Evolutionary conservation across 2,329 filamentous ascomycete species (phyloP), one percentile per base, ranked within the genome.

Genomic region (Cadophora sp.): DNA sequence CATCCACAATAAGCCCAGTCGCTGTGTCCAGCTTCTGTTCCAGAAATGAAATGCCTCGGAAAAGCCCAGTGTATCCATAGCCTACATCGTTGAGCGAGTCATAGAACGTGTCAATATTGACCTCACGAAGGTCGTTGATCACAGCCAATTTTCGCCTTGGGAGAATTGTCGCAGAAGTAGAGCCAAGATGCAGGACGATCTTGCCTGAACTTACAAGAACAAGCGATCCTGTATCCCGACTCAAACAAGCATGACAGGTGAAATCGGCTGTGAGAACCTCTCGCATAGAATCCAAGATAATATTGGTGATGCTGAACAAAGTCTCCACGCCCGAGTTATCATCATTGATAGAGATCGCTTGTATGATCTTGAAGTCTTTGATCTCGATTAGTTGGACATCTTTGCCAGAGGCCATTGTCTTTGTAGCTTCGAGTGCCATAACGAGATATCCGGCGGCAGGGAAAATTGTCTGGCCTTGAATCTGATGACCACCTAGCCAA

Each of bases 381-480:
- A 73, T 50, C 53, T 73, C 71, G 56, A 86, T 74, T 34, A 69
- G 62, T 83, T 84, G 22, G 1, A 69, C 16, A 26, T 53, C 26
- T 22, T 24, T 19, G 4, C 58, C 48, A 14, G 26, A 26, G 14
- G 37, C 37, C 1, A 63, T 31, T 24, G 8, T 37, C 16, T 60
- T 62, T 8, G 81, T 79, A 2, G 83, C 83, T 55, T 84, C 83
- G 1, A 83, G 69, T 0, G 81, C 81, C 80, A 85, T 84, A 60
- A 81, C 69, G 56, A 81, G 80, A 71, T 84, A 85, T 0, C 79
- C 83, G 0, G 83, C 82, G 1, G 81, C 83, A 0, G 83, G 83
- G 3, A 85, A 74, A 16, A 85, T 73, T 14, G 55, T 56, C 43
- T 72, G 62, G 0, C 74, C 73, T 1, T 78, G 74, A 0, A 86